These are phyloP conservation scores for Aspergillus sp. DNA, from an alignment of 2,329 filamentous ascomycete species.

Conservation along the genomic window DNA sequence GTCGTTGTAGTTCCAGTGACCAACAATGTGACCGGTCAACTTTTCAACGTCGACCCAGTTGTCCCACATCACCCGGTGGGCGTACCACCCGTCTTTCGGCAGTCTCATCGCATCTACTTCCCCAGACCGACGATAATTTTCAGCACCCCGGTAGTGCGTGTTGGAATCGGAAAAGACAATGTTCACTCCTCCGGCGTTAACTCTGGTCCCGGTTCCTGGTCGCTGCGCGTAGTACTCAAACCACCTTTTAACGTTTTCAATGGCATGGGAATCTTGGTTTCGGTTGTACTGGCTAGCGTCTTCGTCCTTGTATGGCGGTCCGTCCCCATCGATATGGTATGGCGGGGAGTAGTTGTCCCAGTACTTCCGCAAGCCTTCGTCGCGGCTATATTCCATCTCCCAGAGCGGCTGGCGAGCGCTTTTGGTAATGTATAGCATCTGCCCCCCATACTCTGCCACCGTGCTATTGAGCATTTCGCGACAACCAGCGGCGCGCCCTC, in stretches of 20 bases:
- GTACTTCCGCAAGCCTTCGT: slow-evolving; percentile 3
- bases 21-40: slow-evolving; percentile 2
- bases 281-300: slow-evolving; percentile 4
- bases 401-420: not conserved
- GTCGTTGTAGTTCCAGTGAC: slow-evolving; percentile 10
- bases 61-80: slow-evolving; percentile 11
- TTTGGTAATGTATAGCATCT: slow-evolving; percentile 2
- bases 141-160: slow-evolving; percentile 1
- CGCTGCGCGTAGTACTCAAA: slow-evolving; percentile 6
- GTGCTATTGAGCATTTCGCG: slow-evolving; percentile 1
- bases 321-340: slow-evolving; percentile 5
- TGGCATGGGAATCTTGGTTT: slow-evolving; percentile 5
- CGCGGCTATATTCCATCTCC: slow-evolving; percentile 8
- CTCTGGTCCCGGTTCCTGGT: slow-evolving; percentile 3
- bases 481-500: not conserved
- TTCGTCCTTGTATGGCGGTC: not conserved
- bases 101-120: slow-evolving; percentile 4
- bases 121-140: slow-evolving; percentile 7
- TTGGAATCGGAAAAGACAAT: slow-evolving; percentile 8
- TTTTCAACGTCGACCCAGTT: slow-evolving; percentile 8
- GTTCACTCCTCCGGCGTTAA: slow-evolving; percentile 7
- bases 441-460: not conserved
- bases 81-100: slow-evolving; percentile 8
- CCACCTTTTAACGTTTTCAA: slow-evolving; percentile 2
- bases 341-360: slow-evolving; percentile 6